Conservation (phyloP, 2,329 filamentous ascomycete species). For the Fusarium neocosmosporiellum region DNA sequence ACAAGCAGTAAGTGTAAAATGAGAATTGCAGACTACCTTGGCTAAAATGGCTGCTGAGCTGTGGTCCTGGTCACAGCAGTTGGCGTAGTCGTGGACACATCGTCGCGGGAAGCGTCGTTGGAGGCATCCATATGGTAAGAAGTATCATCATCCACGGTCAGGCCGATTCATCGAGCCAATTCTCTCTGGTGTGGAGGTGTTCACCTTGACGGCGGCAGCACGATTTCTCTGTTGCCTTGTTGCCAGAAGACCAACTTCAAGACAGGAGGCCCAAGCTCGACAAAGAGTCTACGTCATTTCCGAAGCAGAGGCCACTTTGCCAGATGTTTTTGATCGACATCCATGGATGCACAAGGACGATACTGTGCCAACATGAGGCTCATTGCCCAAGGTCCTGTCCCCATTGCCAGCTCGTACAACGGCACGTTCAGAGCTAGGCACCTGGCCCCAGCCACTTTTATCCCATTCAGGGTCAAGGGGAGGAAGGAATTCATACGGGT, state of each 20-base stretch:
- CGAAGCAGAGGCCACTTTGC: background rate
- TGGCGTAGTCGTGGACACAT: background rate
- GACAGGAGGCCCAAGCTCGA: background rate
- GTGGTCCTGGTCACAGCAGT: background rate
- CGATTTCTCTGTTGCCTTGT: background rate
- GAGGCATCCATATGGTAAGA: background rate
- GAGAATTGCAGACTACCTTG: background rate
- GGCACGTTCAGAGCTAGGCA: background rate
- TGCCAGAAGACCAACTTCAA: background rate
- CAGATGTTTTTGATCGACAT: background rate
- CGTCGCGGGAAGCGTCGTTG: background rate
- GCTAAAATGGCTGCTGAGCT: background rate
- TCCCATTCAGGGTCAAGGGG: background rate
- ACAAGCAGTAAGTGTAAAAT: background rate
- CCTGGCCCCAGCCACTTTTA: background rate
- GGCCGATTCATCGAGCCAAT: background rate
- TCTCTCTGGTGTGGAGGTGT: background rate
- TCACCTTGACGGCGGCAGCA: too few species aligned
- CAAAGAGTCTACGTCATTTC: background rate
- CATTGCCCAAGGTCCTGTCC: background rate
- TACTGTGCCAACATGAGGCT: background rate
- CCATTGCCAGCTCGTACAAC: background rate
- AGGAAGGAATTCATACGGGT: background rate
- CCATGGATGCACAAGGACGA: background rate
- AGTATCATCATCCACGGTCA: background rate